A percentile compares a stretch with the other conserved stretches of the same genome.
Conservation (phyloP, 2,329 filamentous ascomycete species). For the Gnomoniopsis smithogilvyi region DNA sequence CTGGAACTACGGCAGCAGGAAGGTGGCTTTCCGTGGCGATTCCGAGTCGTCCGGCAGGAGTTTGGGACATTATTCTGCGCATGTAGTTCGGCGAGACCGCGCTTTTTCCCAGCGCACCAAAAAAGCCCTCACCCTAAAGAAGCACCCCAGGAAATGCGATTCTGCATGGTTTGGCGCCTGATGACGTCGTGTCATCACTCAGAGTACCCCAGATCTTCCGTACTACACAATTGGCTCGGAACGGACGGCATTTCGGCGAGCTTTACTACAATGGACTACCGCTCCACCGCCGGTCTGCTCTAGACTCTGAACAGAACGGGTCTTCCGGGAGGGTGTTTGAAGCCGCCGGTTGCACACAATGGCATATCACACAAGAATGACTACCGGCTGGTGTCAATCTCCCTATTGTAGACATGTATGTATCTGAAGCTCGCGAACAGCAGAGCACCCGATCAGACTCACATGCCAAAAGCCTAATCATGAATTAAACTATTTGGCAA, state of each 20-base stretch:
- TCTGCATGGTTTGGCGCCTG: background rate
- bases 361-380: background rate
- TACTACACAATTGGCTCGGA: constrained; percentile 15
- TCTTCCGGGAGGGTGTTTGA: background rate
- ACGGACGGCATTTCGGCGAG: constrained; percentile 8
- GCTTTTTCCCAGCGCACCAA: constrained; percentile 7
- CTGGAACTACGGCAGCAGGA: background rate
- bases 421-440: background rate
- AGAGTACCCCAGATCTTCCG: constrained; percentile 5
- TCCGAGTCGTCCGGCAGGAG: background rate
- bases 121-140: constrained; percentile 13
- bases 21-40: background rate
- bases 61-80: background rate
- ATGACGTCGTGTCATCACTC: constrained; percentile 14
- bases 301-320: background rate
- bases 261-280: constrained; percentile 5
- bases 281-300: constrained; percentile 2
- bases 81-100: background rate
- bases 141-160: constrained; percentile 12
- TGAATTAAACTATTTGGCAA: too few species aligned
- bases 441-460: background rate
- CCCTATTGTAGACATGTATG: too few species aligned
- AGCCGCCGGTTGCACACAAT: background rate
- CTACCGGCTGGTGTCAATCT: background rate
- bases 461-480: background rate